Conservation (phyloP, 2,329 filamentous ascomycete species). For the Phaeoacremonium minimum region DNA sequence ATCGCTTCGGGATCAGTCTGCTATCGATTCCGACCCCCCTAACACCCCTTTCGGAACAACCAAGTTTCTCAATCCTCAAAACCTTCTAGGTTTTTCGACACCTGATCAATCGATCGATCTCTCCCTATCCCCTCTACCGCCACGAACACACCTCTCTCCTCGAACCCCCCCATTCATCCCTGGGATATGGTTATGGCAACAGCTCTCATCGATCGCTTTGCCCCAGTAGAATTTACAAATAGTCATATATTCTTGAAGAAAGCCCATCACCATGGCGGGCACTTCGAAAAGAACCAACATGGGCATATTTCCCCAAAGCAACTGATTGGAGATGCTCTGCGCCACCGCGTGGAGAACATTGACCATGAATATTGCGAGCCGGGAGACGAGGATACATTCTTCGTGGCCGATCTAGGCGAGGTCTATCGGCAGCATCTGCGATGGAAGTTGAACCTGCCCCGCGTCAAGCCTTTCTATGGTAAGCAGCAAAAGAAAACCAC, state of each 20-base stretch:
- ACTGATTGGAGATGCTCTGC: slow-evolving; percentile 82
- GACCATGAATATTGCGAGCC: slow-evolving; percentile 84
- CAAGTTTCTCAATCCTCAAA: slow-evolving; percentile 6
- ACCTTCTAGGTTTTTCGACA: not conserved
- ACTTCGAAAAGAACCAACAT: slow-evolving; percentile 30
- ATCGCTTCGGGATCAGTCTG: slow-evolving; percentile 84
- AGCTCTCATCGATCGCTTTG: slow-evolving; percentile 50
- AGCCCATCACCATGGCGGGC: slow-evolving; percentile 19
- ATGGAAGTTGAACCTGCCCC: slow-evolving; percentile 91
- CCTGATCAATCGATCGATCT: slow-evolving; percentile 7
- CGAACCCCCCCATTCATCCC: slow-evolving; percentile 16
- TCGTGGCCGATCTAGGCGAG: slow-evolving; percentile 95
- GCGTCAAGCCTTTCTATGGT: slow-evolving; percentile 97
- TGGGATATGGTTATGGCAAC: slow-evolving; percentile 65
- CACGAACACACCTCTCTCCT: too few species aligned
- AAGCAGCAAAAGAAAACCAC: too few species aligned
- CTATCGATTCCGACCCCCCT: slow-evolving; percentile 94
- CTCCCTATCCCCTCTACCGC: slow-evolving; percentile 4
- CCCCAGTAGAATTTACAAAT: slow-evolving; percentile 44
- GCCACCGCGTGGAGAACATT: slow-evolving; percentile 77
- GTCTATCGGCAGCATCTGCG: slow-evolving; percentile 97
- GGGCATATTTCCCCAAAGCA: slow-evolving; percentile 60
- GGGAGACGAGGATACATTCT: slow-evolving; percentile 96
- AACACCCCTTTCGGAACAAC: slow-evolving; percentile 50
- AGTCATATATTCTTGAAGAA: slow-evolving; percentile 45